A percentile compares a stretch with the other conserved stretches of the same genome.
phyloP scores from a whole-genome alignment of 169 alveolate species.

The Blepharisma undulans region DNA sequence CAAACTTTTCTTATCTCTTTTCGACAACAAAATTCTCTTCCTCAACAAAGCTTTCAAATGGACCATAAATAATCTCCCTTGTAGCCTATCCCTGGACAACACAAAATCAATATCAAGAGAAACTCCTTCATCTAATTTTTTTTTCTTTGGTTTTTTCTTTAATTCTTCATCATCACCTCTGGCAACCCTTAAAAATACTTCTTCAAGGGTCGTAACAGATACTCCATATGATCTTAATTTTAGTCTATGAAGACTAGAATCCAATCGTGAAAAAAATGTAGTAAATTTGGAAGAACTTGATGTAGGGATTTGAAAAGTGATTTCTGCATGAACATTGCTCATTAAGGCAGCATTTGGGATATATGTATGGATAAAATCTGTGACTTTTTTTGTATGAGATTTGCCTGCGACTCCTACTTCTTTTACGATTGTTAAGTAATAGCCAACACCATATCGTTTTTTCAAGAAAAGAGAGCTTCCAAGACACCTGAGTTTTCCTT shows the following conservation, averaged over 20 bases:
- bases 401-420: neutral
- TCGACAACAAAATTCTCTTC: neutral
- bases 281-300: neutral
- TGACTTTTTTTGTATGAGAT: neutral
- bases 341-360: neutral
- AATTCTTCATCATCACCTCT: neutral
- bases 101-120: neutral
- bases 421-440: constrained; percentile 29
- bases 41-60: constrained; percentile 51
- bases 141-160: neutral
- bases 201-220: constrained; percentile 89
- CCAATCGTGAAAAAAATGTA: neutral
- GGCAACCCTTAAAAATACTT: constrained; percentile 86
- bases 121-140: neutral
- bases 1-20: neutral
- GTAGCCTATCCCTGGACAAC: neutral
- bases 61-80: constrained; percentile 40
- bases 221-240: constrained; percentile 78
- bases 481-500: constrained; percentile 69
- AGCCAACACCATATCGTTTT: constrained; percentile 78
- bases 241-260: neutral
- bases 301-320: neutral
- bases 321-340: constrained; percentile 13
- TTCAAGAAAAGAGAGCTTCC: constrained; percentile 81
- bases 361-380: neutral